These are phyloP conservation scores for Alternaria hordeiaustralica DNA, from an alignment of 2,329 filamentous ascomycete genomes.

Conservation along the genomic window DNA sequence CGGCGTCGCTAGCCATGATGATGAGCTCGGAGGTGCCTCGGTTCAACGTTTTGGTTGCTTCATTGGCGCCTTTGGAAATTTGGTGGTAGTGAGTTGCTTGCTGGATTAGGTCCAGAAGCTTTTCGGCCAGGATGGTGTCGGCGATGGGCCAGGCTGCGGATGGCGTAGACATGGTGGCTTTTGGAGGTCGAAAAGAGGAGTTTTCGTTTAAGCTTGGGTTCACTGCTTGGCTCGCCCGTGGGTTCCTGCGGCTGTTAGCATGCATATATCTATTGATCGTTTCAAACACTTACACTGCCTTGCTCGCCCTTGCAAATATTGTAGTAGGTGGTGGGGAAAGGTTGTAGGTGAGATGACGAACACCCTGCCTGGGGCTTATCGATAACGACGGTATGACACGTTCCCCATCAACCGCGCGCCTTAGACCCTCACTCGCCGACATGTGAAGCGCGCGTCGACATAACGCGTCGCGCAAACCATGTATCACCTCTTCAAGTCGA, in stretches of 20 bases:
- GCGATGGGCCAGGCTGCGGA: neutral
- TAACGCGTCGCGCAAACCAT: slow-evolving; percentile 57
- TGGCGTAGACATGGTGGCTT: neutral
- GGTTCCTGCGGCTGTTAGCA: neutral
- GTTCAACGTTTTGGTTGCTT: neutral
- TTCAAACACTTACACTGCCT: neutral
- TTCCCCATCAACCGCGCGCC: slow-evolving; percentile 11
- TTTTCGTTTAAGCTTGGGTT: neutral
- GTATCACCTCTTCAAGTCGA: slow-evolving; percentile 95
- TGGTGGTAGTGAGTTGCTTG: neutral
- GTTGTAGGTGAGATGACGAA: neutral
- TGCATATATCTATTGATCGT: fast-evolving
- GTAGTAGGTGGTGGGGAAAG: neutral
- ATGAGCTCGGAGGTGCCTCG: neutral
- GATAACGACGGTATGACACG: slow-evolving; percentile 9
- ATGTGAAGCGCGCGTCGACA: slow-evolving; percentile 26
- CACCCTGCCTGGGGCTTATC: slow-evolving; percentile 5
- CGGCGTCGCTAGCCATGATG: neutral
- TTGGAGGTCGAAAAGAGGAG: neutral
- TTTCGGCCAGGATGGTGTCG: neutral
- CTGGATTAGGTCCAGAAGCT: neutral
- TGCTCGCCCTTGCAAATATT: neutral
- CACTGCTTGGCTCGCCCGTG: neutral
- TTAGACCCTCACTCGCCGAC: slow-evolving; percentile 5
- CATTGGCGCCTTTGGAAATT: neutral